A percentile compares a stretch with the other conserved stretches of the same genome.
phyloP scores from a whole-genome alignment of 495 filamentous ascomycete genomes.

The Trichoderma asperelloides region DNA sequence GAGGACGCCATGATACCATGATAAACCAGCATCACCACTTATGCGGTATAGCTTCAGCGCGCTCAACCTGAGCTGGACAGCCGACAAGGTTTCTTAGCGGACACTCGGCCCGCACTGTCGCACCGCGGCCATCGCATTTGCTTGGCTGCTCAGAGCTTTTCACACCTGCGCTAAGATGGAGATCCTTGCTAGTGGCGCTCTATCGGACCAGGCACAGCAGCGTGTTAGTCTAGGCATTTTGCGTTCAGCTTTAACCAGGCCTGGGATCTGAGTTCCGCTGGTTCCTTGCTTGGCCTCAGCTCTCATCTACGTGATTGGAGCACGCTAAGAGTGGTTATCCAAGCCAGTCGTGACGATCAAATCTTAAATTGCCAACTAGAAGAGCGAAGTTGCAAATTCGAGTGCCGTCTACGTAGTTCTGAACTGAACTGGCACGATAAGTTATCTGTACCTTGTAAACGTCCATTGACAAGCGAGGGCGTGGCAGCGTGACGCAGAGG shows the following conservation, averaged over 20 bases:
- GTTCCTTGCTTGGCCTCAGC: neutral
- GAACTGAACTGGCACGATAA: neutral
- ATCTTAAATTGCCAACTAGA: neutral
- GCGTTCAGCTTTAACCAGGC: neutral
- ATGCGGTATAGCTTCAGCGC: neutral
- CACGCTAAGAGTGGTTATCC: neutral
- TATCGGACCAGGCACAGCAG: neutral
- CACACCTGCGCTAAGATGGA: slow-evolving; percentile 1
- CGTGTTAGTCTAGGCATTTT: neutral
- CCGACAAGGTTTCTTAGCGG: neutral
- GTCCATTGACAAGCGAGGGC: neutral
- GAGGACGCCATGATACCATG: neutral
- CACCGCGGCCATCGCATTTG: neutral
- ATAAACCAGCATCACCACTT: neutral
- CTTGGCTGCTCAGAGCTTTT: neutral
- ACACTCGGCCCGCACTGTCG: neutral
- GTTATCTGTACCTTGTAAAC: neutral
- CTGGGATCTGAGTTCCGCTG: neutral
- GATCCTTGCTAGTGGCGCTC: neutral
- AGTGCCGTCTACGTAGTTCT: neutral
- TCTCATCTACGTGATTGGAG: neutral
- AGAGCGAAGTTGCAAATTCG: neutral
- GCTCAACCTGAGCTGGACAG: neutral
- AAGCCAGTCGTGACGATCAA: neutral
- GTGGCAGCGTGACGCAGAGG: neutral